Percentiles rank a stretch among this genome's conserved stretches.
phyloP scores from a whole-genome alignment of 164 flowering plant species.

The Hamamelis virginiana region DNA sequence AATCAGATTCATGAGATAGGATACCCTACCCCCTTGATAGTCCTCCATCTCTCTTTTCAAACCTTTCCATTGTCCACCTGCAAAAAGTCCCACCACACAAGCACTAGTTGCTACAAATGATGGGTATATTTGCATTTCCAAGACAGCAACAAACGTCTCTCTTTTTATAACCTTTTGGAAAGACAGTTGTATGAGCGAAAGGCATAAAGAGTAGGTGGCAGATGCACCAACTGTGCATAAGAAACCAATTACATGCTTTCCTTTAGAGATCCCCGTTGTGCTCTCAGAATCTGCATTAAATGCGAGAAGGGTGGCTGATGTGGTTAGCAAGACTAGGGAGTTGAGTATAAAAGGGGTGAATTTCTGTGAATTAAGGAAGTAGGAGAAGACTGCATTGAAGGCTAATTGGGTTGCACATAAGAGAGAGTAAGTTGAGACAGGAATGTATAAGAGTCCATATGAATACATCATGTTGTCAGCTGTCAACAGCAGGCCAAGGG shows the following conservation, averaged over 20 bases:
- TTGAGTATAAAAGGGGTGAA: constrained; percentile 29
- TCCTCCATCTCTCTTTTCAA: constrained; percentile 25
- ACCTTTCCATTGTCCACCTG: constrained; percentile 32
- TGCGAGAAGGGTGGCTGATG: constrained; percentile 31
- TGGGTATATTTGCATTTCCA: constrained; percentile 30
- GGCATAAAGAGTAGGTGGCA: constrained; percentile 24
- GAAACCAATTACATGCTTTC: constrained; percentile 30
- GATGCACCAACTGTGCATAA: constrained; percentile 31
- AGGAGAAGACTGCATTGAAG: constrained; percentile 32
- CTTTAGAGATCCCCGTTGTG: constrained; percentile 2
- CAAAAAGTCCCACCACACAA: constrained; percentile 31
- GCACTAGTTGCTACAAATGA: constrained; percentile 24
- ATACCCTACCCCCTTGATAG: constrained; percentile 16
- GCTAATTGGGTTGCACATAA: constrained; percentile 32
- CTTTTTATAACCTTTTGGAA: constrained; percentile 28
- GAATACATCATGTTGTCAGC: constrained; percentile 35
- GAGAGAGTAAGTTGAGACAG: constrained; percentile 32
- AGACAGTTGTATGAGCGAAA: constrained; percentile 25
- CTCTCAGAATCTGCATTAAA: constrained; percentile 22
- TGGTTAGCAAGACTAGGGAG: constrained; percentile 30
- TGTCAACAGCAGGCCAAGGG: constrained; percentile 25
- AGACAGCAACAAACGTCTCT: constrained; percentile 23
- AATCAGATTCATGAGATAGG: constrained; percentile 29
- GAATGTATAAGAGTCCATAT: constrained; percentile 29
- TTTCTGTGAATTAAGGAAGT: constrained; percentile 33